Conservation (phyloP, 1,139 yeast species). For the Lodderomyces metapsilosis region DNA sequence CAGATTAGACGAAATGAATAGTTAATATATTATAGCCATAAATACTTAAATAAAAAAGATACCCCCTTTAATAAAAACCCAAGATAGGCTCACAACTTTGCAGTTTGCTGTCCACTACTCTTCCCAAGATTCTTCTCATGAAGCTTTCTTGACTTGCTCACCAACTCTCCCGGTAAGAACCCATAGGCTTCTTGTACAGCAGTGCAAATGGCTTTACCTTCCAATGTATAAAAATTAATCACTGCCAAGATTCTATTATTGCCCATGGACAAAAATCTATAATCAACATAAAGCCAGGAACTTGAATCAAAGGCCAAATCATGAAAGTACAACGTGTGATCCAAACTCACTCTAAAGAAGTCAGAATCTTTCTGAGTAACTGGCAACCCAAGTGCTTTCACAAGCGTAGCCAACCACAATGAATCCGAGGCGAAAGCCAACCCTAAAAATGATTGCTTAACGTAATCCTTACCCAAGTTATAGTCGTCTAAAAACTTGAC, state of each 20-base stretch:
- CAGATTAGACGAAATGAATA: not conserved
- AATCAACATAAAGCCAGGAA: conserved; percentile 41
- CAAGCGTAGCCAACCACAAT: conserved; percentile 25
- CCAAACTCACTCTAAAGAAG: conserved; percentile 42
- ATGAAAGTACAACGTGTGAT: conserved; percentile 41
- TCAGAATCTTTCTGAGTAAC: conserved; percentile 16
- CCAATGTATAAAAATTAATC: conserved; percentile 28
- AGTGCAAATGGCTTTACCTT: conserved; percentile 29
- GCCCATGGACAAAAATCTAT: conserved; percentile 30
- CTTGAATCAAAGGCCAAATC: conserved; percentile 36
- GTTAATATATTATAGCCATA: not conserved
- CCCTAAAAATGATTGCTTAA: conserved; percentile 17
- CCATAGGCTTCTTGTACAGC: conserved; percentile 40
- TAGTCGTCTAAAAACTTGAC: conserved; percentile 32
- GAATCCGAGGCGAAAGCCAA: conserved; percentile 21
- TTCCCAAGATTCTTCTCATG: conserved; percentile 8
- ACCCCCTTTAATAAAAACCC: not conserved
- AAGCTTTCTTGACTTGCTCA: conserved; percentile 19
- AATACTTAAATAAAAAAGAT: not conserved
- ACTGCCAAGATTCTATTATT: conserved; percentile 36
- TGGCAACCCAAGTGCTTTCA: conserved; percentile 28
- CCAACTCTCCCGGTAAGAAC: conserved; percentile 23
- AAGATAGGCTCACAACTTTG: conserved; percentile 15
- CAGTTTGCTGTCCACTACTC: conserved; percentile 4
- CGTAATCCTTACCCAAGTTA: conserved; percentile 22